Base-by-base conservation (phyloP, 2,329 filamentous ascomycete genomes). In the Plectosphaerella sp. region DNA sequence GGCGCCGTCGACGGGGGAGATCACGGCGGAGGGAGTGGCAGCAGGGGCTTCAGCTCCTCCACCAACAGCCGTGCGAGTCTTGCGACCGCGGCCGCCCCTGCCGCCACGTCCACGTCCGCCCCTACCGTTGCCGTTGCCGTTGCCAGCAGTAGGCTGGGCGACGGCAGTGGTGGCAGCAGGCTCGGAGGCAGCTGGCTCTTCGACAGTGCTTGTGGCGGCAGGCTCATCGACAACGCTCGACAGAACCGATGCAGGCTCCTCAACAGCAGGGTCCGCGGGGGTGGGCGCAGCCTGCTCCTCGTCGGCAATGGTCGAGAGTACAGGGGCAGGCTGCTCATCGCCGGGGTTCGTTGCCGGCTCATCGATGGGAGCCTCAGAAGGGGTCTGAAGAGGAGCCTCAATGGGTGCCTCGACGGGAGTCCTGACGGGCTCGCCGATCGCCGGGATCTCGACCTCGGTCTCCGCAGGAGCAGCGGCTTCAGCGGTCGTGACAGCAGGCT, bases 91-190 rank as follows among this genome's bases (percentile, higher is more conserved):
- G 41, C 41, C 22, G 22, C 22, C 41, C 8, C 41, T 4, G 10
- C 41, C 41, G 7, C 41, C 16, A 9, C 41, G n/a, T 16, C 50
- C 46, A 10, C 33, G 39, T 10, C 12, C 22, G 9, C 50, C 51
- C 18, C 42, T 47, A 15, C 11, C 39, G 14, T 20, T 37, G 36
- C 50, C 50, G 35, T 50, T 51, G n/a, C 46, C 49, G 6, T 49
- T 50, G 24, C 52, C 52, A 5, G 43, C 48, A 20, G 39, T 43
- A 2, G 54, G 33, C 47, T 52, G 8, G 11, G 28, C 28, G 11
- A 12, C 8, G 28, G 28, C 28, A 33, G 28, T 5, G 3, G 28
- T 33, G 8, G 28, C 28, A 33, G 28, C 11, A 33, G 28, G 28
- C 28, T 33, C 8, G 11, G 28, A 22, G 3, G 28, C 28, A 33